A percentile compares a stretch with the other conserved stretches of the same genome.
Conservation (phyloP, 345 rosid genomes). For the Eucalyptus microcorys region DNA sequence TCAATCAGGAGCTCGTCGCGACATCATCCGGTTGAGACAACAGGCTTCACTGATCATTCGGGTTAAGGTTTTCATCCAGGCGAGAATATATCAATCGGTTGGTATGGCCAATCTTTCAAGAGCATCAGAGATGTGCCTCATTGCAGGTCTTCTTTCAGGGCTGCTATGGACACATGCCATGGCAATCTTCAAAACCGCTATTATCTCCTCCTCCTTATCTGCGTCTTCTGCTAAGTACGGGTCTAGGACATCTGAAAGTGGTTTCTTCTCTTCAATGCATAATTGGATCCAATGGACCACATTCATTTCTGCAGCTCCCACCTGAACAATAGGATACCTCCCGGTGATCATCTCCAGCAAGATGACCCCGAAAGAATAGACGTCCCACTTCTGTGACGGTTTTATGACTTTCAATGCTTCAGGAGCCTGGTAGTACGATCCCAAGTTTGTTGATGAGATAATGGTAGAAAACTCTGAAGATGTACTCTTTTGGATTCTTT, state of each 20-base stretch:
- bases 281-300: constrained; percentile 73
- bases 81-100: constrained; percentile 8
- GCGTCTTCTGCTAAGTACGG: constrained; percentile 56
- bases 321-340: constrained; percentile 36
- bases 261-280: constrained; percentile 88
- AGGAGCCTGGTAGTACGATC: constrained; percentile 77
- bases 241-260: constrained; percentile 72
- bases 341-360: constrained; percentile 77
- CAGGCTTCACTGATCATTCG: neutral
- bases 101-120: constrained; percentile 41
- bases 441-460: constrained; percentile 32
- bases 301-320: constrained; percentile 58
- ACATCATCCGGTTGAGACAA: neutral
- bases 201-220: constrained; percentile 80
- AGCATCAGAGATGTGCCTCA: constrained; percentile 61
- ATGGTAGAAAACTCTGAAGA: constrained; percentile 44
- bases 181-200: constrained; percentile 73
- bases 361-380: constrained; percentile 83
- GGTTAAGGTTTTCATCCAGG: neutral
- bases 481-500: constrained; percentile 44
- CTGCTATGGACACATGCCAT: constrained; percentile 64
- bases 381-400: constrained; percentile 98
- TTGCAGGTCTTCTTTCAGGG: constrained; percentile 82
- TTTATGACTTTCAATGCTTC: constrained; percentile 75
- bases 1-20: neutral